Evolutionary conservation across 2,329 filamentous ascomycete genomes (phyloP), one percentile per base, ranked within the genome.

Genomic region (Fusarium chaquense): DNA sequence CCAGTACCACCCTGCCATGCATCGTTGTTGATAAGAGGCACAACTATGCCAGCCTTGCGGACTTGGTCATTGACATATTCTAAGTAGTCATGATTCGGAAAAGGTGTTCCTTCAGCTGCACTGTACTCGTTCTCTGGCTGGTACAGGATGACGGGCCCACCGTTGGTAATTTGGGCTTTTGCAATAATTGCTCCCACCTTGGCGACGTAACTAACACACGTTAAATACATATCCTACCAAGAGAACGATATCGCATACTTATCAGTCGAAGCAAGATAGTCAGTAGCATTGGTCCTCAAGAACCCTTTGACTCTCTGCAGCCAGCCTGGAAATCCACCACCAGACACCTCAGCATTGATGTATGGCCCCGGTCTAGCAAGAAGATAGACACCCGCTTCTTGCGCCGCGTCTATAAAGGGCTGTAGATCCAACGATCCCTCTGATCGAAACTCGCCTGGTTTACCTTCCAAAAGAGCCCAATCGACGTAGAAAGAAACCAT

Each of bases 61-160:
- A 88, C 87, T 74, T 93, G 90, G 33, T 93, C 83, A 46, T 90
- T 86, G 8, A 94, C 88, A 67, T 91, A 89, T 58, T 88, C 84
- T 78, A 94, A 88, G 76, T 94, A 96, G 0, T 85, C 82, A 0
- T 85, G 83, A 72, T 93, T 89, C 0, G 90, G 90, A 69, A 91
- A 92, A 1, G 79, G 77, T 5, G 85, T 80, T 3, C 81, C 81
- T 6, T 81, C 79, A 2, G 83, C 83, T 20, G 81, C 78, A 1
- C 86, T 89, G 75, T 95, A 94, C 77, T 96, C 93, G 67, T 96
- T 97, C 77, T 97, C 93, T 0, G 91, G 90, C 76, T 97, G 93
- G 43, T 91, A 85, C 2, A 95, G 81, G 63, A 97, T 93, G 10
- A 97, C 85, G 0, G 92, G 92, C 0, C 93, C 93, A 0, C 91